Evolutionary conservation across 148 eudicot genomes (phyloP).

Genomic region (Nepenthes mirabilis): DNA sequence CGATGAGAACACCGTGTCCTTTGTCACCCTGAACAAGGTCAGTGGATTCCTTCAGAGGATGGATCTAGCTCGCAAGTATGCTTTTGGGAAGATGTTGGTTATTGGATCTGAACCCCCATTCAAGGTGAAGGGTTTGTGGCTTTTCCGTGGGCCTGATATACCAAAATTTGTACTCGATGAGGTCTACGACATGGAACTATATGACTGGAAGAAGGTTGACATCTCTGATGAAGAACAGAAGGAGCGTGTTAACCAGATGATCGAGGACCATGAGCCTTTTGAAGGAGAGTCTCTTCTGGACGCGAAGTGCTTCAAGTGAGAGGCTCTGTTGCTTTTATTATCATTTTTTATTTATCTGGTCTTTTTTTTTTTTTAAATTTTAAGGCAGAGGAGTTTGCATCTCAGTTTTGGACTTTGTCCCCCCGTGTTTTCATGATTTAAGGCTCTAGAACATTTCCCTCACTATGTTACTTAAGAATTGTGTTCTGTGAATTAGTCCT

Average conservation of each 20-base stretch:
- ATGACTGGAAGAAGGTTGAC: conserved; percentile 35
- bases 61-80: conserved; percentile 14
- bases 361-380: too few species aligned
- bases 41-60: conserved; percentile 12
- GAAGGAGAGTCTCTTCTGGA: conserved; percentile 17
- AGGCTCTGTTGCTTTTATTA: too few species aligned
- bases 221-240: conserved; percentile 29
- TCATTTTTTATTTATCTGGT: too few species aligned
- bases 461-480: too few species aligned
- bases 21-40: conserved; percentile 11
- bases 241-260: conserved; percentile 40
- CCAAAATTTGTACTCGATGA: conserved; percentile 35
- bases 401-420: too few species aligned
- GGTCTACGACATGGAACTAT: conserved; percentile 41
- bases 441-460: too few species aligned
- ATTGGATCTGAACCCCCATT: conserved; percentile 28
- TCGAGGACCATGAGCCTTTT: conserved; percentile 35
- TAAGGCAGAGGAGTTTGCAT: too few species aligned
- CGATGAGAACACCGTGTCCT: conserved; percentile 22
- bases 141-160: conserved; percentile 34
- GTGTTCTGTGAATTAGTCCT: too few species aligned
- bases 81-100: conserved; percentile 37
- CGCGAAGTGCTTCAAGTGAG: neutral
- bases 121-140: conserved; percentile 42
- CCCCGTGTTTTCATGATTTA: too few species aligned